Conservation (phyloP, 441 rosid genomes). For the Eutrema salsugineum region DNA sequence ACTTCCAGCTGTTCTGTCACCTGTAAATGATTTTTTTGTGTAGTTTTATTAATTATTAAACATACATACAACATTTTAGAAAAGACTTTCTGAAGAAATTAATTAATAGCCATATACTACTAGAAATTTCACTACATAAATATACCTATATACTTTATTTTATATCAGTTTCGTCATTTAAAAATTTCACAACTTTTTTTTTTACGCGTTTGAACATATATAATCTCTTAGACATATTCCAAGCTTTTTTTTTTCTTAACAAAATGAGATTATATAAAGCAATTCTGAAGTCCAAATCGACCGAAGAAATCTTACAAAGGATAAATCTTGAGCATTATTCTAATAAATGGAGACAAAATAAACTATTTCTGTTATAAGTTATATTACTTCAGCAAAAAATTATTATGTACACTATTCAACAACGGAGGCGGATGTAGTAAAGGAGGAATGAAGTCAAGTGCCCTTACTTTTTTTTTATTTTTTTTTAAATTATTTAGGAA, state of each 20-base stretch:
- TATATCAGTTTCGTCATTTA: neutral
- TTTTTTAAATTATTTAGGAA: too few relatives aligned
- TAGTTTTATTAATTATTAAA: neutral
- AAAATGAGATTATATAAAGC: neutral
- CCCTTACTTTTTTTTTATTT: too few relatives aligned
- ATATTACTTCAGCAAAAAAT: neutral
- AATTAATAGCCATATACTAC: neutral
- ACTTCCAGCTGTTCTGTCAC: conserved; percentile 18
- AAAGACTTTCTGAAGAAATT: neutral
- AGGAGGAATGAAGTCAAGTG: too few relatives aligned
- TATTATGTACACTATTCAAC: neutral
- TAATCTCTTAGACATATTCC: neutral
- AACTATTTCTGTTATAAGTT: neutral
- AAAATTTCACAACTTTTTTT: neutral
- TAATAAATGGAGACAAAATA: neutral
- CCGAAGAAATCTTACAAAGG: neutral
- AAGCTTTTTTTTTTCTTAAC: too few relatives aligned
- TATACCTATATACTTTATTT: neutral
- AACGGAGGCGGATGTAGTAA: too few relatives aligned
- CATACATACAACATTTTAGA: neutral
- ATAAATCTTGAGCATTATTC: neutral
- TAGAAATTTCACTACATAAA: neutral
- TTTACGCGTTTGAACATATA: neutral
- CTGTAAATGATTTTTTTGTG: neutral
- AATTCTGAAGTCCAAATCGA: neutral